Conservation (phyloP, 2,329 filamentous ascomycete genomes). For the Calonectria leucothoes region DNA sequence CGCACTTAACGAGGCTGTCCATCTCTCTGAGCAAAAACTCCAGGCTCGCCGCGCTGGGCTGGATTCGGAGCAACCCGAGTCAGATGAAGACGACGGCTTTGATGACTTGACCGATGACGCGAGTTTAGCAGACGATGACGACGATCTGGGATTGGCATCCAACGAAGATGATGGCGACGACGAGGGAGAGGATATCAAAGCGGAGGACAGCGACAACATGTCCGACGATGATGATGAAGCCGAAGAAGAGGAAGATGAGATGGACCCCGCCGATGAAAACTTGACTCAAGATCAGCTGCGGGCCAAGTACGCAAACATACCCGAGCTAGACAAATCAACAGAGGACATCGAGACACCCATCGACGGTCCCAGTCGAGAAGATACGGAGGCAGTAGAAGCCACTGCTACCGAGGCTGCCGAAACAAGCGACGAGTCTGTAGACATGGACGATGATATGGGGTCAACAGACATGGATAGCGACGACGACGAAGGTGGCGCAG, state of each 20-base stretch:
- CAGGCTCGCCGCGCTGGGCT: slow-evolving; percentile 68
- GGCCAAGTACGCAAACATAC: slow-evolving; percentile 76
- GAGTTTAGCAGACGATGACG: slow-evolving; percentile 49
- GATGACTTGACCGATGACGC: slow-evolving; percentile 61
- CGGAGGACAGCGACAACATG: slow-evolving; percentile 63
- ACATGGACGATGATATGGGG: slow-evolving; percentile 76
- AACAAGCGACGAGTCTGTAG: slow-evolving; percentile 73
- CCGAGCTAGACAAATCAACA: slow-evolving; percentile 53
- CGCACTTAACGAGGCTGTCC: slow-evolving; percentile 79
- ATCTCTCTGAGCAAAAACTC: slow-evolving; percentile 75
- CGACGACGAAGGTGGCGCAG: slow-evolving; percentile 56
- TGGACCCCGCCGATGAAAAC: slow-evolving; percentile 68
- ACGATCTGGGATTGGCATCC: slow-evolving; percentile 48
- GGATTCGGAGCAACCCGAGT: slow-evolving; percentile 62
- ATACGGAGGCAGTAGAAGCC: slow-evolving; percentile 36
- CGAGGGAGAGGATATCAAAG: slow-evolving; percentile 57
- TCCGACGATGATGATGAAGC: slow-evolving; percentile 73
- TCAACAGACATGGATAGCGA: slow-evolving; percentile 62
- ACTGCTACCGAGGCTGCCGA: slow-evolving; percentile 49
- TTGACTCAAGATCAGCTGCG: slow-evolving; percentile 77
- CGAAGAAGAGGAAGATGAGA: slow-evolving; percentile 67
- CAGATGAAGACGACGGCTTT: slow-evolving; percentile 57
- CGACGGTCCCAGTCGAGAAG: slow-evolving; percentile 35
- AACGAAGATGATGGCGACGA: slow-evolving; percentile 53
- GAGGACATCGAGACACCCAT: slow-evolving; percentile 40